Percentiles rank a stretch among this genome's conserved stretches.
phyloP scores from a whole-genome alignment of 2,329 filamentous ascomycete species.

The Aspergillus glaucus region DNA sequence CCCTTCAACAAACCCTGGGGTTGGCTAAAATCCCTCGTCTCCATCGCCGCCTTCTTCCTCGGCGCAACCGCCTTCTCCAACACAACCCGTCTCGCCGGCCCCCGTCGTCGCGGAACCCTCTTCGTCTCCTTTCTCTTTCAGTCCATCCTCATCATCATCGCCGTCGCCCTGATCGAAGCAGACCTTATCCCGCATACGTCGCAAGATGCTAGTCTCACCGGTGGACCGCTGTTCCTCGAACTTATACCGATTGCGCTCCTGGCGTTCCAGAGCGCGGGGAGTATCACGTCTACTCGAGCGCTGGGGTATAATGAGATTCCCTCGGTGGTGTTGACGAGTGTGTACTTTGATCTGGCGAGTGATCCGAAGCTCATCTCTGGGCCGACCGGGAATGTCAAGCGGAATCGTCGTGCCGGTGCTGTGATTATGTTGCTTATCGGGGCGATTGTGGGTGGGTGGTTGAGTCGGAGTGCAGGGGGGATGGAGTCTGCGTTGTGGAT shows the following conservation, averaged over 20 bases:
- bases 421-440: constrained; percentile 35
- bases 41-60: constrained; percentile 37
- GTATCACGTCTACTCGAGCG: constrained; percentile 37
- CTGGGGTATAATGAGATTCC: constrained; percentile 41
- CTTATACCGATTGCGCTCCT: constrained; percentile 39
- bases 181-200: constrained; percentile 32
- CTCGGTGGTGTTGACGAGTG: constrained; percentile 41
- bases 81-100: constrained; percentile 30
- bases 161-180: constrained; percentile 35
- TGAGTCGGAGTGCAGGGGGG: constrained; percentile 37
- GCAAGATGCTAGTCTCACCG: constrained; percentile 12
- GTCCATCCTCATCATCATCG: constrained; percentile 31
- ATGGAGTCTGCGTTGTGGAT: constrained; percentile 41
- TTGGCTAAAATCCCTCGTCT: constrained; percentile 40
- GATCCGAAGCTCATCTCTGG: constrained; percentile 31
- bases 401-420: constrained; percentile 32
- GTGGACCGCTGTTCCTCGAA: constrained; percentile 30
- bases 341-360: constrained; percentile 41
- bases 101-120: constrained; percentile 30
- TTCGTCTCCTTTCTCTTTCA: constrained; percentile 39
- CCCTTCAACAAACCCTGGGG: constrained; percentile 34
- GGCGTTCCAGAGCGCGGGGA: constrained; percentile 41
- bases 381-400: constrained; percentile 34
- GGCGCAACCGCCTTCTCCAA: constrained; percentile 37
- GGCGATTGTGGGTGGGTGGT: constrained; percentile 38